Base-by-base conservation (phyloP, 2,329 filamentous ascomycete species). In the Aspergillus ibericus region DNA sequence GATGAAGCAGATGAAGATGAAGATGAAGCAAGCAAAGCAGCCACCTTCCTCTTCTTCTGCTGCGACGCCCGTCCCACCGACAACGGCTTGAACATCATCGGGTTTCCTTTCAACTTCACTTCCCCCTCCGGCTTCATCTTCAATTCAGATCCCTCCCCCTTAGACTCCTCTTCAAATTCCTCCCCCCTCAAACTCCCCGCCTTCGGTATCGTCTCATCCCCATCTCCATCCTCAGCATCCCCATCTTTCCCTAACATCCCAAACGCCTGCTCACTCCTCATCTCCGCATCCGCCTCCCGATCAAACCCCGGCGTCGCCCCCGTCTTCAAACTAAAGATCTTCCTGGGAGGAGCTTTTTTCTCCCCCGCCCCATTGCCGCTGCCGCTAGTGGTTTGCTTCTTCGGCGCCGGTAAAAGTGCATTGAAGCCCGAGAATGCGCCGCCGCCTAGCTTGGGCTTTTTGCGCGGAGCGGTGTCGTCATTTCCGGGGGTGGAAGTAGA, bases 81-180 rank as follows among this genome's bases (percentile, higher is more conserved):
- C 36, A 97, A 80, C 3, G 93, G 93, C 71, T 88, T 90, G 75
- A 98, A 97, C 85, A 92, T 90, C 74, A 93, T 85, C 12, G 92
- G 86, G 66, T 93, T 95, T 18, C 90, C 90, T 68, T 86, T 85
- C 67, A 85, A 81, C 42, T 83, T 82, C 20, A 72, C 65, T 36
- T 75, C 70, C 12, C 29, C 29, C n/a, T 72, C 71, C 5, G 61
- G 61, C 32, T 66, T 61, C 29, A 32, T 32, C n/a, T 67, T 62
- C 54, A 58, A 58, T 8, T 42, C 20, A n/a, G 36, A 15, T 12
- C 20, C 20, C 5, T 48, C 32, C 9, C 42, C 32, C 10, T 22
- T 53, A 4, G 40, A 16, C 50, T 38, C 49, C 32, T 32, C 54
- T 16, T 27, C 55, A 18, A 35, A 16, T 36, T 53, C 57, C 18